Percentiles rank a stretch among this genome's conserved stretches.
phyloP scores from a whole-genome alignment of 1,284 basidiomycete species.

The Ganoderma sinense region DNA sequence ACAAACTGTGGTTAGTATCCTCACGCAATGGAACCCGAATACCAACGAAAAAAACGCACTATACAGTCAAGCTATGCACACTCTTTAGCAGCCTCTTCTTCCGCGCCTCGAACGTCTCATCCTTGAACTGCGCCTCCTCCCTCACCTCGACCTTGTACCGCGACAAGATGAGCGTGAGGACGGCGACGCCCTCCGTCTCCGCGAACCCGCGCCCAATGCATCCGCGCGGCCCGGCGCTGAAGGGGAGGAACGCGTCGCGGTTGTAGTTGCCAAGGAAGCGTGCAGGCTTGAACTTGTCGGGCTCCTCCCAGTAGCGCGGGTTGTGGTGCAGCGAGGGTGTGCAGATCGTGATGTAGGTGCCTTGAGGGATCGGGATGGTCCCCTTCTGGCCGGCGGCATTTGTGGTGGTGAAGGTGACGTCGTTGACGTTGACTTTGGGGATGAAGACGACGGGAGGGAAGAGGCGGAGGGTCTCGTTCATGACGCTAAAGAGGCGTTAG shows the following conservation, averaged over 20 bases:
- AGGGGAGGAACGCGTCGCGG: conserved; percentile 51
- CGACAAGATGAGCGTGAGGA: conserved; percentile 30
- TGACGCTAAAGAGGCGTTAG: conserved; percentile 44
- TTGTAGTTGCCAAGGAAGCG: conserved; percentile 50
- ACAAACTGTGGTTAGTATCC: not conserved
- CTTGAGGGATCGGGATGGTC: conserved; percentile 54
- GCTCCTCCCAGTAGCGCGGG: conserved; percentile 50
- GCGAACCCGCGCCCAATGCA: conserved; percentile 51
- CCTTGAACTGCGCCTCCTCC: conserved; percentile 40
- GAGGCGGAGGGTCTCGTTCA: conserved; percentile 67
- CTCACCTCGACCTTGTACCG: conserved; percentile 35
- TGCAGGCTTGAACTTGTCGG: conserved; percentile 47
- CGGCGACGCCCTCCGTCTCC: conserved; percentile 40
- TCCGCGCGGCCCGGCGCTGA: conserved; percentile 44
- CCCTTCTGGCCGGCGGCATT: conserved; percentile 49
- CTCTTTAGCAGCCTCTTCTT: conserved; percentile 36
- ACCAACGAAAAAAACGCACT: conserved; percentile 17
- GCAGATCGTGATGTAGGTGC: conserved; percentile 49
- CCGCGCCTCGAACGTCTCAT: conserved; percentile 41
- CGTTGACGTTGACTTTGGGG: conserved; percentile 54
- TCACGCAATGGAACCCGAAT: not conserved
- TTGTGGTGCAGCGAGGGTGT: conserved; percentile 54
- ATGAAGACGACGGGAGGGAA: conserved; percentile 58
- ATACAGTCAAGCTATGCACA: conserved; percentile 25
- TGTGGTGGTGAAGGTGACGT: conserved; percentile 49